Base-by-base conservation (phyloP, 805 yeast species). In the Starmera dryadoides region DNA sequence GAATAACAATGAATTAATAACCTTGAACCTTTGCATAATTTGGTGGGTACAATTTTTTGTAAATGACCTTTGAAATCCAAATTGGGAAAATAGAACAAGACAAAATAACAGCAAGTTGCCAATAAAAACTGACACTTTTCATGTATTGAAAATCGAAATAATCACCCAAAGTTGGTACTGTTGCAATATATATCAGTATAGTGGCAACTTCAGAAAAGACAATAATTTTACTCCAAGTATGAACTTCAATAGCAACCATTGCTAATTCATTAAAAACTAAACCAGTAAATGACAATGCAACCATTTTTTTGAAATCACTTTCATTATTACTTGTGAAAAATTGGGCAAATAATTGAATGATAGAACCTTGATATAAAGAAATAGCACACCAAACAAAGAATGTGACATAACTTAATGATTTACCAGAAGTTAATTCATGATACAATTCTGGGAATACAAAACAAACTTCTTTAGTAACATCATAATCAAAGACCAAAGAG, bases 1-100 rank as follows among this genome's bases (percentile, higher is more conserved):
- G n/a, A n/a, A 30, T 30, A 12, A 16, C 9, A 16, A 30, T 30
- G n/a, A 16, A 12, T 38, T 29, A 79, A 40, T 74, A 81, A 44
- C 85, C 93, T 59, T 89, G 98, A 32, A 93, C 98, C 60, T 93
- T 93, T 8, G 97, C 97, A 59, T 93, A 93, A 55, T 86, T 87
- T 25, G 98, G 98, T 3, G 98, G 98, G 49, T 88, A 77, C 41
- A 93, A 60, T 44, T 69, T 78, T 46, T 95, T 73, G 54, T 81
- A 79, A 15, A 91, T 64, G 4, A 84, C 69, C 59, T 86, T 86
- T 3, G 81, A 79, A 2, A 82, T 64, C 96, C 96, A 91, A 2
- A 91, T 94, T 0, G 98, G 98, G 29, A 87, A 60, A 41, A 91
- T 66, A 6, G 96, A 82, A 4, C 86, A 64, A 0, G 77, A 68